Conservation (phyloP, 257 asterid genomes). For the Gentiana macrophylla region DNA sequence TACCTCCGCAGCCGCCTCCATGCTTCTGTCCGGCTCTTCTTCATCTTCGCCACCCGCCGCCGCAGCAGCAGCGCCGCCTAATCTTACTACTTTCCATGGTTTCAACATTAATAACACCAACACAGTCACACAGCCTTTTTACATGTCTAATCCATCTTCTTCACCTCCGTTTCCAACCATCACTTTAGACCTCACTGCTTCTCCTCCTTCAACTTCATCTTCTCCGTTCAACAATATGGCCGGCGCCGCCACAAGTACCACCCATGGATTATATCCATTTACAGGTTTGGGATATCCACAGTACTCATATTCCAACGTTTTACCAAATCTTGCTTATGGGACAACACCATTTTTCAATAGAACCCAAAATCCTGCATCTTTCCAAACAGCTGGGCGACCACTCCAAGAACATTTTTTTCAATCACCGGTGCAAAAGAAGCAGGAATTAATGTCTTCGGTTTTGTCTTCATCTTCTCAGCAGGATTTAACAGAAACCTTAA, state of each 20-base stretch:
- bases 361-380: constrained; percentile 11
- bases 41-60: constrained; percentile 21
- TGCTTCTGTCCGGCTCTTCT: constrained; percentile 83
- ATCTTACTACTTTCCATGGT: constrained; percentile 16
- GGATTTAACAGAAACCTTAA: constrained; percentile 56
- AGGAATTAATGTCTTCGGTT: constrained; percentile 7
- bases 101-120: constrained; percentile 9
- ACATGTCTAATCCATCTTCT: constrained; percentile 26
- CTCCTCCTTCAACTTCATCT: constrained; percentile 28
- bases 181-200: constrained; percentile 70
- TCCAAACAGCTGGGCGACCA: constrained; percentile 15
- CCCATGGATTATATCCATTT: constrained; percentile 22
- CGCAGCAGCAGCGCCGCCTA: constrained; percentile 1
- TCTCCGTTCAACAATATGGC: constrained; percentile 30
- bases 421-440: constrained; percentile 19
- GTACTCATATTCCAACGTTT: constrained; percentile 14
- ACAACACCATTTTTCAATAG: constrained; percentile 13
- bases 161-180: constrained; percentile 51
- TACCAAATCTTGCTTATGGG: constrained; percentile 20
- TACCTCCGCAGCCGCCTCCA: constrained; percentile 88
- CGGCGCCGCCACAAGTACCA: constrained; percentile 17
- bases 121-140: constrained; percentile 26
- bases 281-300: constrained; percentile 41
- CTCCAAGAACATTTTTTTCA: constrained; percentile 25
- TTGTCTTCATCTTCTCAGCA: constrained; percentile 30